Base-by-base conservation (phyloP, 2,329 filamentous ascomycete species). In the Apiospora malaysiana region DNA sequence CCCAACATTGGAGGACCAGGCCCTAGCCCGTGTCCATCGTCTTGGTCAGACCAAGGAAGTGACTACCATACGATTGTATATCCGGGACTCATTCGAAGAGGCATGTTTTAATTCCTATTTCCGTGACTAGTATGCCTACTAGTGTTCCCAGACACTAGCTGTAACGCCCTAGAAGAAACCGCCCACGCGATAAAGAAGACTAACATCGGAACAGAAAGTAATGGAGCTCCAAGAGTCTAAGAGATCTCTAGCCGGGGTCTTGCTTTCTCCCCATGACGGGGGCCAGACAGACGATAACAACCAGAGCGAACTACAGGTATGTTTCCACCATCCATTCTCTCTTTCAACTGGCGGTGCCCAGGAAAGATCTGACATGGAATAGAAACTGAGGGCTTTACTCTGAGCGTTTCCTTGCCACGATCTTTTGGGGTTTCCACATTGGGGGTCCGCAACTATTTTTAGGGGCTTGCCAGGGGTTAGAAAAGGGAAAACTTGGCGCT, bases 1-100 rank as follows among this genome's bases (percentile, higher is more conserved):
- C 27, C 83, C 82, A 0, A 82, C 81, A 0, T 66, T 84, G 0
- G 82, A 85, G 71, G 83, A 85, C 4, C 83, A 85, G 72, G 83
- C 83, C 0, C 73, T 85, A 0, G 81, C 81, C 1, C 76, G 82
- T 16, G 78, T 83, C 4, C 77, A 83, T 43, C 74, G 81, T 0
- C 76, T 84, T 0, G 81, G 80, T 4, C 80, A 84, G 68, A 78
- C 63, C 0, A 76, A 73, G 37, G 76, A 79, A 49, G 80, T 85
- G 0, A 83, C 79, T 0, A 83, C 79, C 0, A 72, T 84, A 0
- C 79, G 82, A 1, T 82, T 82, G 25, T 79, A 80, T 23, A 76
- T 85, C 9, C 72, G 77, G 2, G 76, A 81, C 32, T 81, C 81
- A 0, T 81, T 84, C 21, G 83, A 85, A 72, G 77, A 82, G 73